These are phyloP conservation scores for Jackrogersella minutella DNA, from an alignment of 495 filamentous ascomycete genomes.

Conservation along the genomic window DNA sequence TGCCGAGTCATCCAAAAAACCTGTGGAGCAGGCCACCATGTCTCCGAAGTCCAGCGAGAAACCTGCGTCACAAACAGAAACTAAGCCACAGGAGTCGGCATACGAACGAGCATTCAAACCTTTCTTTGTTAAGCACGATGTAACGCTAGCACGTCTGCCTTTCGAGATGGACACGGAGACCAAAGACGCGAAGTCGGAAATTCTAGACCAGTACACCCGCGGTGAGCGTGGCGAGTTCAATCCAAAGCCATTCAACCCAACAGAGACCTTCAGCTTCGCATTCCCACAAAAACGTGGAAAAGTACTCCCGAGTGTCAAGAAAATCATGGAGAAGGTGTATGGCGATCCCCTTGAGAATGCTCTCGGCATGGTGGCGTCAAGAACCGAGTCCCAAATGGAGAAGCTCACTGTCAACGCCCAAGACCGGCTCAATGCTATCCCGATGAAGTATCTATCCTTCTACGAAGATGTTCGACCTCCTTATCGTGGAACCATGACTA, in stretches of 20 bases:
- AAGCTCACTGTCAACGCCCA: constrained; percentile 54
- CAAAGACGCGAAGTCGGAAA: constrained; percentile 58
- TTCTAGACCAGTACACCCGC: constrained; percentile 55
- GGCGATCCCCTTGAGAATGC: constrained; percentile 38
- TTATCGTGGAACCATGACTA: constrained; percentile 86
- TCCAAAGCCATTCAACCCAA: constrained; percentile 57
- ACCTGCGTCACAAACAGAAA: constrained; percentile 29
- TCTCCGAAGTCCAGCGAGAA: constrained; percentile 24
- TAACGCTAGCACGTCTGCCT: constrained; percentile 62
- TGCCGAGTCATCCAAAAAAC: constrained; percentile 30
- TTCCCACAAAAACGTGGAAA: constrained; percentile 60
- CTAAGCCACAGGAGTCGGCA: constrained; percentile 55
- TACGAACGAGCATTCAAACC: constrained; percentile 79
- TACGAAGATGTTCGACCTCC: constrained; percentile 88
- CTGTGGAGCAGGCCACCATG: constrained; percentile 44
- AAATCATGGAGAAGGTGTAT: constrained; percentile 65
- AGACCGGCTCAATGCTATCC: constrained; percentile 66
- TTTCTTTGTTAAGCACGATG: constrained; percentile 76
- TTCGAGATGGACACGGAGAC: constrained; percentile 65
- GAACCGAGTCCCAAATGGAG: constrained; percentile 55
- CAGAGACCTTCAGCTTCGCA: constrained; percentile 68
- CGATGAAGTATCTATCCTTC: constrained; percentile 83
- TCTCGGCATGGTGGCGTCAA: constrained; percentile 2
- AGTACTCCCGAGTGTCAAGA: constrained; percentile 62
- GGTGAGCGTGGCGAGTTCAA: constrained; percentile 45